phyloP scores from a whole-genome alignment of 78 protist genomes.

The Polysphondylium violaceum region DNA sequence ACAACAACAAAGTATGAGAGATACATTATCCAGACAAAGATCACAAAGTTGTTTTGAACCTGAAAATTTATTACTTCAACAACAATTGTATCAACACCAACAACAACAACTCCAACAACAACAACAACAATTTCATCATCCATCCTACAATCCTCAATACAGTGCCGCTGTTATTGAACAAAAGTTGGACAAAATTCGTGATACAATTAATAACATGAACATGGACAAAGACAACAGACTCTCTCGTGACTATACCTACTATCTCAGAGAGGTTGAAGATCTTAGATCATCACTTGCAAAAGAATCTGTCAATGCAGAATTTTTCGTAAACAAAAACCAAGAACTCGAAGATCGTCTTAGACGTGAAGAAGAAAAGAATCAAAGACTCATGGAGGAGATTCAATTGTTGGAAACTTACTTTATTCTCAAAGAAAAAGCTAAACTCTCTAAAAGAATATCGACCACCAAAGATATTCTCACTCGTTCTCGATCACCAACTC shows the following conservation, averaged over 20 bases:
- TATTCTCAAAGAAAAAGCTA: conserved; percentile 24
- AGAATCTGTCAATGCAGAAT: conserved; percentile 37
- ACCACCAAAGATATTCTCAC: conserved; percentile 10
- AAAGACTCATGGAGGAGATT: conserved; percentile 56
- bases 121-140: background rate
- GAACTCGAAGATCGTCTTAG: conserved; percentile 44
- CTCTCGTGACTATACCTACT: conserved; percentile 49
- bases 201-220: conserved; percentile 41
- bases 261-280: conserved; percentile 54
- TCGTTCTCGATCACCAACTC: conserved; percentile 38
- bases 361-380: conserved; percentile 72
- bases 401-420: conserved; percentile 62
- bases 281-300: conserved; percentile 36
- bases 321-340: conserved; percentile 18
- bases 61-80: background rate
- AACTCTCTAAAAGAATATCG: conserved; percentile 19
- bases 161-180: conserved; percentile 35
- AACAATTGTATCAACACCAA: conserved; percentile 9
- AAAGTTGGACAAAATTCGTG: conserved; percentile 42
- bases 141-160: conserved; percentile 13
- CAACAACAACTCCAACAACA: conserved; percentile 26
- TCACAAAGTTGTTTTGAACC: conserved; percentile 73
- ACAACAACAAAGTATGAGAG: too few relatives aligned
- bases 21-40: conserved; percentile 53
- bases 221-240: conserved; percentile 14